Conservation (phyloP, 257 asterid genomes). For the Solanum pinnatisectum region DNA sequence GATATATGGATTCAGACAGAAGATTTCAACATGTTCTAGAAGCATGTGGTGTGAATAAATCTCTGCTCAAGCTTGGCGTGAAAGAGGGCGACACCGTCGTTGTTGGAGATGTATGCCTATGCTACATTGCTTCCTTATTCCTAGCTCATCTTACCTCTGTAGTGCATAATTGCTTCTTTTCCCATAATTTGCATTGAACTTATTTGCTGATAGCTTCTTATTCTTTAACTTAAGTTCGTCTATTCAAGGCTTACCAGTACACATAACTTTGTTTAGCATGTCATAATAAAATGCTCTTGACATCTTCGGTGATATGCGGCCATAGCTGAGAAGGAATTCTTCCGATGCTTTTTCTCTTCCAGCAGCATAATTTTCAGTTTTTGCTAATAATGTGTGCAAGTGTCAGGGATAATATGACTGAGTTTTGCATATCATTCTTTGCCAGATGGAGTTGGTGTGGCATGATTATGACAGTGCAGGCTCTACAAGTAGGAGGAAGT, state of each 20-base stretch:
- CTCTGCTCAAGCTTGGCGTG: slow-evolving; percentile 75
- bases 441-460: slow-evolving; percentile 90
- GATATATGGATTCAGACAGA: slow-evolving; percentile 74
- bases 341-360: background rate
- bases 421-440: background rate
- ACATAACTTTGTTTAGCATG: background rate
- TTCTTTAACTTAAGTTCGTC: background rate
- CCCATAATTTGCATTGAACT: background rate
- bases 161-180: background rate
- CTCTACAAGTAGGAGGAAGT: slow-evolving; percentile 38
- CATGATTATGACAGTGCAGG: slow-evolving; percentile 52
- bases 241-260: background rate
- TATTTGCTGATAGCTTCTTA: background rate
- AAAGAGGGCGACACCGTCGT: slow-evolving; percentile 89
- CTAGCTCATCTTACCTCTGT: background rate
- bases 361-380: background rate
- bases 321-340: background rate
- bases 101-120: slow-evolving; percentile 66
- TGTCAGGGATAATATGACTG: background rate
- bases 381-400: no score
- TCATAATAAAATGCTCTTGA: background rate
- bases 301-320: background rate
- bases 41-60: slow-evolving; percentile 85
- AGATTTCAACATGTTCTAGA: slow-evolving; percentile 92
- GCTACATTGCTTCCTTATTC: background rate